Evolutionary conservation across 257 asterid genomes (phyloP).

Genomic region (Ophiorrhiza pumila): DNA sequence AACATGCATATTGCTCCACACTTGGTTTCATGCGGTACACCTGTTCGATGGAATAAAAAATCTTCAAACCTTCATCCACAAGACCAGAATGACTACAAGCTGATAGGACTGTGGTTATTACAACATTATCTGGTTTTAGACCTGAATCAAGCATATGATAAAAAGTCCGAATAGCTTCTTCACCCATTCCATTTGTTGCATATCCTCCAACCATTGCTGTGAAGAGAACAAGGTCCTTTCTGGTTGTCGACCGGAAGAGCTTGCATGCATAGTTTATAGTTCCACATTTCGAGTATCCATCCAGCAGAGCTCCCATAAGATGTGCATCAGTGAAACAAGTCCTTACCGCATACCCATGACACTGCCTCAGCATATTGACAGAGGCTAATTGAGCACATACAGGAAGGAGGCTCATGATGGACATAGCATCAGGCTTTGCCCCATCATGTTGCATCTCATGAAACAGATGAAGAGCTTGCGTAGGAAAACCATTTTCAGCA

Average conservation of each 20-base stretch:
- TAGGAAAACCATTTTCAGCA: slow-evolving; percentile 53
- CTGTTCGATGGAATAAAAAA: slow-evolving; percentile 52
- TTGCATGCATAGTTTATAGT: slow-evolving; percentile 50
- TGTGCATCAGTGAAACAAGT: slow-evolving; percentile 51
- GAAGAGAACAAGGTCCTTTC: slow-evolving; percentile 62
- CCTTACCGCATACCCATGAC: slow-evolving; percentile 58
- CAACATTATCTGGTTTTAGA: slow-evolving; percentile 62
- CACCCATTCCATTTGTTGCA: slow-evolving; percentile 84
- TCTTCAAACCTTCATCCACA: slow-evolving; percentile 57
- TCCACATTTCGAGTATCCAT: slow-evolving; percentile 76
- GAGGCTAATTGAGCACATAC: slow-evolving; percentile 71
- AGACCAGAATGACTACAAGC: slow-evolving; percentile 89
- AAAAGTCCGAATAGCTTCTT: slow-evolving; percentile 51
- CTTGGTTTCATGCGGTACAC: slow-evolving; percentile 53
- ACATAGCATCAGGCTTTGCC: slow-evolving; percentile 58
- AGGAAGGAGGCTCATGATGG: slow-evolving; percentile 62
- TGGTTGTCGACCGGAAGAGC: slow-evolving; percentile 52
- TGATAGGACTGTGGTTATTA: slow-evolving; percentile 65
- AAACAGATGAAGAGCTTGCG: slow-evolving; percentile 51
- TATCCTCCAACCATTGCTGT: slow-evolving; percentile 87
- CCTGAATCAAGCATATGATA: slow-evolving; percentile 56
- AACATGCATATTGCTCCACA: slow-evolving; percentile 78
- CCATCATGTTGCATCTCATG: slow-evolving; percentile 48
- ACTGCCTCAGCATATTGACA: slow-evolving; percentile 59
- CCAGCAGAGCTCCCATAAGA: slow-evolving; percentile 59